phyloP scores from a whole-genome alignment of 345 rosid species.

The Brassica napus region Da-Ae NC_063452.1:7030501-7031000 shows the following conservation, averaged over 20 bases:
- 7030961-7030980: too few species aligned
- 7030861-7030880: not conserved
- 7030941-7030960: too few species aligned
- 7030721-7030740: not conserved
- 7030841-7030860: not conserved
- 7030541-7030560: conserved; percentile 10
- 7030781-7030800: not conserved
- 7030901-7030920: too few species aligned
- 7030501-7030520: not conserved
- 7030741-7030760: not conserved
- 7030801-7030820: too few species aligned
- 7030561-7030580: conserved; percentile 15
- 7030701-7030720: too few species aligned
- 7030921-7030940: too few species aligned
- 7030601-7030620: conserved; percentile 1
- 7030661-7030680: not conserved
- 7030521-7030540: not conserved
- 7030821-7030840: not conserved
- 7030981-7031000: not conserved
- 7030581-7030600: not conserved
- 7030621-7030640: not conserved
- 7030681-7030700: too few species aligned
- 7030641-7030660: not conserved
- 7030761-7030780: too few species aligned
- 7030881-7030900: too few species aligned